These are phyloP conservation scores for Leptomonas seymouri DNA, from an alignment of 208 protist genomes.

Conservation along the genomic window DNA sequence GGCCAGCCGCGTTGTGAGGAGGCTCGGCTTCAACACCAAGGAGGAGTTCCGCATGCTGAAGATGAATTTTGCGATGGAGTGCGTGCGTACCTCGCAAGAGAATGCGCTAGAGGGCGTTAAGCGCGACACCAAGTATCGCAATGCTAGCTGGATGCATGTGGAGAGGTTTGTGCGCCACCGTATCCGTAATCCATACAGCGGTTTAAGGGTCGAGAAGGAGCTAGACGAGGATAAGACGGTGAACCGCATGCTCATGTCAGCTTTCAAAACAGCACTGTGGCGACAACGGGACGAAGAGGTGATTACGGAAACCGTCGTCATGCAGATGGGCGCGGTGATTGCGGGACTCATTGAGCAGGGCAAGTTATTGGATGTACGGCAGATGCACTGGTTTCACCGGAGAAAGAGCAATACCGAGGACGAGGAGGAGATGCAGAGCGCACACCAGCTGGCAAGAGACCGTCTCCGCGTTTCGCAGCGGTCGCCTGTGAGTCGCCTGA, in stretches of 20 bases:
- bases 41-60: constrained; percentile 53
- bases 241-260: constrained; percentile 76
- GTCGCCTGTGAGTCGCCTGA: constrained; percentile 6
- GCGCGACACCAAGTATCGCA: constrained; percentile 69
- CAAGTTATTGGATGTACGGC: constrained; percentile 46
- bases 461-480: neutral
- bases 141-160: constrained; percentile 72
- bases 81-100: constrained; percentile 40
- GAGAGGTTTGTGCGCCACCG: constrained; percentile 54
- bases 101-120: constrained; percentile 56
- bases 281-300: constrained; percentile 70
- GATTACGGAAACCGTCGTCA: constrained; percentile 70
- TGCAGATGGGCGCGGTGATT: constrained; percentile 39
- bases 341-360: constrained; percentile 41
- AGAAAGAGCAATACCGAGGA: neutral
- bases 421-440: constrained; percentile 7
- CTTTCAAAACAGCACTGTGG: constrained; percentile 73
- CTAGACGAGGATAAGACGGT: constrained; percentile 52
- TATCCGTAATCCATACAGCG: constrained; percentile 52
- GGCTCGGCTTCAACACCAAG: constrained; percentile 68
- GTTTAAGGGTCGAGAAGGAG: constrained; percentile 35
- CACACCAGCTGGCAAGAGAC: neutral
- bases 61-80: constrained; percentile 69
- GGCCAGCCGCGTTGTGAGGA: constrained; percentile 44
- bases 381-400: constrained; percentile 50